Conservation (phyloP, 192 early-diverging fungal genomes). For the Coemansia sp. region DNA sequence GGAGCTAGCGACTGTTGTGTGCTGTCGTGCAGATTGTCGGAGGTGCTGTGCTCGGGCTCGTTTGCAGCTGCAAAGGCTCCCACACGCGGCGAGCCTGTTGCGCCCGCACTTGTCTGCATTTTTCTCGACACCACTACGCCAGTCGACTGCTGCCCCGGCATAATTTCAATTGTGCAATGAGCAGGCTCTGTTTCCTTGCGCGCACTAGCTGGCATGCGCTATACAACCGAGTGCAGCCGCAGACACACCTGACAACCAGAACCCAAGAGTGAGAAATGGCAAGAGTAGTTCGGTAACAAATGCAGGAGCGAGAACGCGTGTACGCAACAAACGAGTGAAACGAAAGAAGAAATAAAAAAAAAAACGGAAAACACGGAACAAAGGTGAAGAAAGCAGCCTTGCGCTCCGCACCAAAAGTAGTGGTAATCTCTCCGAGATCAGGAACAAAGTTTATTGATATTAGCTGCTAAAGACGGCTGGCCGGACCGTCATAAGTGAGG, state of each 20-base stretch:
- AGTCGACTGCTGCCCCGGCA: constrained; percentile 12
- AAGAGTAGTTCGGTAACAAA: neutral
- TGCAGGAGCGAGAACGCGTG: neutral
- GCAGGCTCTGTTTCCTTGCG: neutral
- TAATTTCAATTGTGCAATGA: constrained; percentile 43
- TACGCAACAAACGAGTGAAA: neutral
- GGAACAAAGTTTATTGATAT: too few relatives aligned
- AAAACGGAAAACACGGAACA: neutral
- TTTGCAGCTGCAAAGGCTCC: neutral
- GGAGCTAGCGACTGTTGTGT: neutral
- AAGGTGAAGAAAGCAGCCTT: neutral
- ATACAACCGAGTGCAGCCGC: neutral
- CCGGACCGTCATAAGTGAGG: constrained; percentile 28
- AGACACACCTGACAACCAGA: neutral
- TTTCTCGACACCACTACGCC: constrained; percentile 2
- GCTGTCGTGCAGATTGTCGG: neutral
- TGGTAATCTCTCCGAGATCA: neutral
- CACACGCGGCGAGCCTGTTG: neutral
- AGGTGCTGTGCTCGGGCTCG: neutral
- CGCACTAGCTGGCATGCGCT: constrained; percentile 28
- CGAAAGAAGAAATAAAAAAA: neutral
- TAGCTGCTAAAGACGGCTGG: neutral
- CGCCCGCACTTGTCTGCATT: neutral
- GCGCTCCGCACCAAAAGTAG: neutral
- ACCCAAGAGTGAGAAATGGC: neutral